Evolutionary conservation across 768 basidiomycete genomes (phyloP), one percentile per base, ranked within the genome.

Genomic region (Podaxis sp.): DNA sequence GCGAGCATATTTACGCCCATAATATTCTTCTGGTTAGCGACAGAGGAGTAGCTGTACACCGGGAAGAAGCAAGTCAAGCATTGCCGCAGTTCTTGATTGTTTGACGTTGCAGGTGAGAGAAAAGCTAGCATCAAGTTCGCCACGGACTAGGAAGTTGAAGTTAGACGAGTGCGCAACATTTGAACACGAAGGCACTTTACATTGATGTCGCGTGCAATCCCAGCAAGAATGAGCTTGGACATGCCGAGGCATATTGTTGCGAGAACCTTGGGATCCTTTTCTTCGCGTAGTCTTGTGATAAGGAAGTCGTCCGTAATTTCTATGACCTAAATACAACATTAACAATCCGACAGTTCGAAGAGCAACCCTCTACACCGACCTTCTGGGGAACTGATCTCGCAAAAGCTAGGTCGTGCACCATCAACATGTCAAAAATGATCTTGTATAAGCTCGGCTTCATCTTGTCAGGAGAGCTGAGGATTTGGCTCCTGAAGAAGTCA

Each of bases 61-160:
- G 95, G 94, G 78, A 99, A 91, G 81, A 98, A 98, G 72, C 96
- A 97, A 3, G 93, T 88, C n/a, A 99, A 78, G 70, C 94, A 97
- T 74, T 98, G 96, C 43, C 94, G 83, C 17, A 98, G 79, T 65
- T 92, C 86, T 65, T 91, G 88, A 70, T 98, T 98, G 22, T 88
- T 83, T 9, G 79, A 82, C 0, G 96, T 97, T 43, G 89, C 86
- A 0, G 94, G 93, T 0, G 93, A 93, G 59, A 98, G 84, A 72
- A 94, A 98, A 24, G 88, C 80, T n/a, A 82, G 64, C 4, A 80
- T 72, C 19, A 84, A 72, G 61, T 74, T 76, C 29, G 73, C 72
- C n/a, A 80, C 57, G 7, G 76, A 75, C 79, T 80, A 51, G 22
- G n/a, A 49, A 50, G 46, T 37, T 8, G 4, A 43, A 12, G 24